Conservation (phyloP, 2,329 filamentous ascomycete species). For the Colletotrichum sp. region DNA sequence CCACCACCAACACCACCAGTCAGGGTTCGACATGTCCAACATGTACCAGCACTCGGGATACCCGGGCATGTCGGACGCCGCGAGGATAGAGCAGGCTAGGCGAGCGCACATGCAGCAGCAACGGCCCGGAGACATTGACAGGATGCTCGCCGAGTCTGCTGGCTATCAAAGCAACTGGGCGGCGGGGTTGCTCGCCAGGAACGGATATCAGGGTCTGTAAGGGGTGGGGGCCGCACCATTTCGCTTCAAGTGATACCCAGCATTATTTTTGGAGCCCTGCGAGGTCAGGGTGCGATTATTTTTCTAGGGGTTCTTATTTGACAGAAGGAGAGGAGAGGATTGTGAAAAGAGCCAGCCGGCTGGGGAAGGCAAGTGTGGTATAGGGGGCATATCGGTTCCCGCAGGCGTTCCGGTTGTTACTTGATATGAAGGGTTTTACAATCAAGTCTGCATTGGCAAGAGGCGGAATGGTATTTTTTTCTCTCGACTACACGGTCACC, state of each 20-base stretch:
- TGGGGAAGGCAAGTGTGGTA: not conserved
- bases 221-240: not conserved
- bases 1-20: constrained; percentile 22
- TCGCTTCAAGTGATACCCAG: constrained; percentile 21
- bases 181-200: constrained; percentile 20
- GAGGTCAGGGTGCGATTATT: constrained; percentile 13
- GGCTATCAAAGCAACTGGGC: constrained; percentile 21
- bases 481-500: not conserved
- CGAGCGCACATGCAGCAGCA: constrained; percentile 22
- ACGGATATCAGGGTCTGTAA: constrained; percentile 19
- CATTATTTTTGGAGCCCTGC: constrained; percentile 19
- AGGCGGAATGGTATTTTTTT: not conserved
- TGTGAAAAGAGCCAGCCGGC: not conserved
- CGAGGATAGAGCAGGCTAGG: constrained; percentile 19
- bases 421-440: not conserved
- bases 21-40: constrained; percentile 17
- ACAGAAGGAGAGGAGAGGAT: not conserved
- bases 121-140: constrained; percentile 19
- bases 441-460: not conserved
- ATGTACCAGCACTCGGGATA: constrained; percentile 21
- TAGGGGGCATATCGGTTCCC: not conserved
- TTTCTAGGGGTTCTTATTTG: not conserved
- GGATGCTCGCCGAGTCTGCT: constrained; percentile 20
- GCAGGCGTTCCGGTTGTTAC: constrained; percentile 9
- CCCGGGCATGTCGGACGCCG: constrained; percentile 14